Conservation (phyloP, 1,284 basidiomycete species). For the Sporisorium scitamineum region DNA sequence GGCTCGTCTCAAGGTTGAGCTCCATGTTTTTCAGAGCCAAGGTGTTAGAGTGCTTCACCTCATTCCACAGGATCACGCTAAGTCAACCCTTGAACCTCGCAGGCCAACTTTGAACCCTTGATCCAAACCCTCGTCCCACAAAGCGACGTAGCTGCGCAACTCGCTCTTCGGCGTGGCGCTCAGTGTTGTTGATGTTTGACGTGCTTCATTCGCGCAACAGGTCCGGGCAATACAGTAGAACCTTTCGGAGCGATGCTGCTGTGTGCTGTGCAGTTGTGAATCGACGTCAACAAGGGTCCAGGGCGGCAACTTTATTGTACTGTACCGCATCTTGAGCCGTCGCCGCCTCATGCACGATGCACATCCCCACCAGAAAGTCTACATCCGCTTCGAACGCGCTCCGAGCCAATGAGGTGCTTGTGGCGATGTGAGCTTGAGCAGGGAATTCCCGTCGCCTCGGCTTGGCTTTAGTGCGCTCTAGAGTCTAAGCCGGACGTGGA, state of each 20-base stretch:
- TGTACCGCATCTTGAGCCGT: neutral
- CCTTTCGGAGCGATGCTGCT: neutral
- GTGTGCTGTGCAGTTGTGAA: neutral
- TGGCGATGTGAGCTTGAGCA: neutral
- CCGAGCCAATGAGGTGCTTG: neutral
- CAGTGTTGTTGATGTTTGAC: neutral
- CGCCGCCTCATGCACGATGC: neutral
- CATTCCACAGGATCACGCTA: conserved; percentile 14
- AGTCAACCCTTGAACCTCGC: conserved; percentile 7
- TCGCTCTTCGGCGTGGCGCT: neutral
- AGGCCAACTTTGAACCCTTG: conserved; percentile 13
- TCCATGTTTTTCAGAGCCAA: neutral
- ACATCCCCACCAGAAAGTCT: neutral
- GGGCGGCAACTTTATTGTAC: conserved; percentile 11
- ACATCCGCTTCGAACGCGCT: neutral
- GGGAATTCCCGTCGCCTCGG: neutral
- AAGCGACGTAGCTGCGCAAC: neutral
- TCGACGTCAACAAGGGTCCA: conserved; percentile 27
- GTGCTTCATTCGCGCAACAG: neutral
- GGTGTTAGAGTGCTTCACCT: conserved; percentile 5
- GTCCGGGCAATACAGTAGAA: too few relatives aligned
- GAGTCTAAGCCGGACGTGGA: neutral
- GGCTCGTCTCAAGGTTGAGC: neutral
- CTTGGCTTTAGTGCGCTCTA: neutral
- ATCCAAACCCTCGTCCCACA: conserved; percentile 31